A percentile compares a stretch with the other conserved stretches of the same genome.
These are phyloP conservation scores for Salix dunnii DNA, from an alignment of 345 rosid species.

Conservation along the genomic window DNA sequence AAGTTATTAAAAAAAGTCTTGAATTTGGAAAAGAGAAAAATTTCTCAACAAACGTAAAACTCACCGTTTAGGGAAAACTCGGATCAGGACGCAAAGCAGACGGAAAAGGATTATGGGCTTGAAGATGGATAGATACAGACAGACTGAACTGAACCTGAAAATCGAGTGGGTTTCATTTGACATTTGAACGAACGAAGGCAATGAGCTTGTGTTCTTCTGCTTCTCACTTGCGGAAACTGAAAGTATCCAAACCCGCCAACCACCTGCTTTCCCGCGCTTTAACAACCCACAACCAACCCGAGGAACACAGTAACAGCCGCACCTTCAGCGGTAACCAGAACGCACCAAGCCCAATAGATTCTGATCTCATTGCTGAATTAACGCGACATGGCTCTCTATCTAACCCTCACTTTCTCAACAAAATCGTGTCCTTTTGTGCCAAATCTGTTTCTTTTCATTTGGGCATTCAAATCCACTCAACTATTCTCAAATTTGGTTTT, in stretches of 20 bases:
- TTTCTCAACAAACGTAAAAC: too few relatives aligned
- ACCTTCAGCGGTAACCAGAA: background rate
- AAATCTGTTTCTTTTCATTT: constrained; percentile 12
- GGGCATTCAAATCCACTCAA: constrained; percentile 33
- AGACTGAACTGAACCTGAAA: too few relatives aligned
- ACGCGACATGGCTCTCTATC: constrained; percentile 9
- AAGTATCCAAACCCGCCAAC: background rate
- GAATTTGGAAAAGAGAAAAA: too few relatives aligned
- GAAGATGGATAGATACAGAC: too few relatives aligned
- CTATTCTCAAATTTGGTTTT: constrained; percentile 28
- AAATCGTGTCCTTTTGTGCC: constrained; percentile 25
- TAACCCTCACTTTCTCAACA: constrained; percentile 24
- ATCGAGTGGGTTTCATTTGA: too few relatives aligned
- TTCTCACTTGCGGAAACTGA: background rate
- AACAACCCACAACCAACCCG: background rate
- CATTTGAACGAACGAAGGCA: background rate
- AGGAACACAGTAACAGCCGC: constrained; percentile 1
- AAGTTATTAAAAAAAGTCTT: too few relatives aligned
- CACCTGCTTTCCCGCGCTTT: constrained; percentile 9
- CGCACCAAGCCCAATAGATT: background rate
- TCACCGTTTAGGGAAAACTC: too few relatives aligned
- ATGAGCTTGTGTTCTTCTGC: constrained; percentile 1
- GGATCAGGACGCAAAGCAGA: too few relatives aligned
- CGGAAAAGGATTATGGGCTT: too few relatives aligned
- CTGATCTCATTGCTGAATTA: background rate